phyloP scores from a whole-genome alignment of 148 eudicot genomes.

The Heliosperma pusillum region DNA sequence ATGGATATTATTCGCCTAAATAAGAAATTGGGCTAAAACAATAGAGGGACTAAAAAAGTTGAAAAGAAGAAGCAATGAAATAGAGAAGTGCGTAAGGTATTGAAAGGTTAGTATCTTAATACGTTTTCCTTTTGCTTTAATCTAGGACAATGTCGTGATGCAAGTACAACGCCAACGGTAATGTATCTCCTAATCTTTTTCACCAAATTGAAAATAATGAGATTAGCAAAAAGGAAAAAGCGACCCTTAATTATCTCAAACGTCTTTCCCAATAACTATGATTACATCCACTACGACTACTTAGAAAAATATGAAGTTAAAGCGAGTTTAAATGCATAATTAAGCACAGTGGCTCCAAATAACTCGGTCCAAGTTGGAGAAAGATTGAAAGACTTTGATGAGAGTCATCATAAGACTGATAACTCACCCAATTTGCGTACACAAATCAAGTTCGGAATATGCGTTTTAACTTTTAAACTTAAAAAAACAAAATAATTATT shows the following conservation, averaged over 20 bases:
- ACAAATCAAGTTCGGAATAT: no score
- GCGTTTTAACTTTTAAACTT: no score
- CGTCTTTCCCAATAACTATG: not conserved
- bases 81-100: no score
- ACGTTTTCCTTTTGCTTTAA: slow-evolving; percentile 30
- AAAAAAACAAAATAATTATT: no score
- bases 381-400: no score
- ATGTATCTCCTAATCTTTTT: not conserved
- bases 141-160: slow-evolving; percentile 19
- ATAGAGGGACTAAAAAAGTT: no score
- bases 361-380: no score
- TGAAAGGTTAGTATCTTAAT: slow-evolving; percentile 23
- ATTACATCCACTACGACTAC: not conserved
- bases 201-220: not conserved
- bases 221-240: not conserved
- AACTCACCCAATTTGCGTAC: no score
- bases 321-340: not conserved
- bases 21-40: no score
- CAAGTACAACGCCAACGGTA: slow-evolving; percentile 20
- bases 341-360: not conserved
- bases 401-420: no score
- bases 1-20: no score
- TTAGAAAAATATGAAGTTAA: not conserved
- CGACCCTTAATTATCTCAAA: not conserved
- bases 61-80: no score